phyloP scores from a whole-genome alignment of 345 rosid species.

The Limnanthes douglasii region DNA sequence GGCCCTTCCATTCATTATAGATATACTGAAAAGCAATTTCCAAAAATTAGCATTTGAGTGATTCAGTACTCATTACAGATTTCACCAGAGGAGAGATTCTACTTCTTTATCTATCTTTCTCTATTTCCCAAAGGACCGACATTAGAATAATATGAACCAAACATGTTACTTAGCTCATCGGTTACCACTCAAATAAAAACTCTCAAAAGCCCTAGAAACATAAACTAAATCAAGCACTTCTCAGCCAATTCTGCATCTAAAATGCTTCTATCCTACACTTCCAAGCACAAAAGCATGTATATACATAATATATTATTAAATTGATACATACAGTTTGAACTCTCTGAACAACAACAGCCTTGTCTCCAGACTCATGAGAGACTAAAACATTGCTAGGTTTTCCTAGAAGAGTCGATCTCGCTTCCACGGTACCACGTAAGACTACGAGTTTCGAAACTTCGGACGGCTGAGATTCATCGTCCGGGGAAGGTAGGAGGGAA shows the following conservation, averaged over 20 bases:
- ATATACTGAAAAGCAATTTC: slow-evolving; percentile 27
- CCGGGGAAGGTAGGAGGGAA: slow-evolving; percentile 18
- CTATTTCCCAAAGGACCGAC: no score
- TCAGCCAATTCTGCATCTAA: no score
- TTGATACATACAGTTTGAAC: slow-evolving; percentile 60
- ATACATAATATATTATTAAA: no score
- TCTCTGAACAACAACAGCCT: slow-evolving; percentile 71
- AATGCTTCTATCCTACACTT: background rate
- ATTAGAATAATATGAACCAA: no score
- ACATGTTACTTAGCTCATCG: no score
- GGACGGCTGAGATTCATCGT: slow-evolving; percentile 8
- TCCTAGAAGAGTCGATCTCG: slow-evolving; percentile 27
- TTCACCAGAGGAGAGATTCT: no score
- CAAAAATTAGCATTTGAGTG: background rate
- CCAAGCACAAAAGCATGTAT: background rate
- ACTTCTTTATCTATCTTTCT: no score
- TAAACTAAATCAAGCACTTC: no score
- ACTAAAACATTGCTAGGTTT: slow-evolving; percentile 28
- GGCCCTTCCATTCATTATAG: slow-evolving; percentile 81
- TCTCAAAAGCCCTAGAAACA: no score
- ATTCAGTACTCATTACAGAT: no score
- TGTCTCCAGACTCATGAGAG: slow-evolving; percentile 63
- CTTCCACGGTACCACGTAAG: slow-evolving; percentile 50
- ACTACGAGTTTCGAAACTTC: slow-evolving; percentile 31
- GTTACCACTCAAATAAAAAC: no score